phyloP scores from a whole-genome alignment of 2,329 filamentous ascomycete species.

The Tolypocladium pustulatum region DNA sequence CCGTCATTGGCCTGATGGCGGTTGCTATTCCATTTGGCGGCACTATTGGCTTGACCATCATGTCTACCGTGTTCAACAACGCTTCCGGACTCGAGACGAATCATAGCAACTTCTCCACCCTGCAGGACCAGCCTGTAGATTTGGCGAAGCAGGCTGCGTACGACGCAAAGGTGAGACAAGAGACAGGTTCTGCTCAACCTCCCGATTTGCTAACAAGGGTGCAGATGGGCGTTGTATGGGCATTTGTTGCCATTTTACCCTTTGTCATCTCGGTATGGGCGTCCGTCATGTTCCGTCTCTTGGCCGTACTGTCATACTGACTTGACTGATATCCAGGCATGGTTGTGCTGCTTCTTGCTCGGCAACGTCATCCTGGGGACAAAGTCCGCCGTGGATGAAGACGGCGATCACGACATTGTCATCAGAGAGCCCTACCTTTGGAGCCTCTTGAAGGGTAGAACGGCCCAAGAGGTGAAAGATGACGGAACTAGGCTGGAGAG shows the following conservation, averaged over 20 bases:
- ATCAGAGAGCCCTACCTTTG: slow-evolving; percentile 19
- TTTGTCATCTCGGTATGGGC: slow-evolving; percentile 36
- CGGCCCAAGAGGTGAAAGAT: slow-evolving; percentile 4
- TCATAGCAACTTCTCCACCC: slow-evolving; percentile 12
- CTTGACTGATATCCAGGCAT: slow-evolving; percentile 8
- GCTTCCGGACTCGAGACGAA: slow-evolving; percentile 17
- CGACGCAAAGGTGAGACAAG: slow-evolving; percentile 15
- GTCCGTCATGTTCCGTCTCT: neutral
- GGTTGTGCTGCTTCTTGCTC: slow-evolving; percentile 15
- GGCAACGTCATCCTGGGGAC: slow-evolving; percentile 20
- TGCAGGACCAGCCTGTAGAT: slow-evolving; percentile 7
- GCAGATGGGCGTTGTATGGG: slow-evolving; percentile 50
- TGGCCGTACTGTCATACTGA: neutral
- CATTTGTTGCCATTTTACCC: slow-evolving; percentile 50
- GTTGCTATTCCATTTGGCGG: slow-evolving; percentile 54
- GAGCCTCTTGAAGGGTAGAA: slow-evolving; percentile 7
- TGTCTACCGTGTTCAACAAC: slow-evolving; percentile 62
- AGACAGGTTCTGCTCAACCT: neutral
- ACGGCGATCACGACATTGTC: slow-evolving; percentile 14
- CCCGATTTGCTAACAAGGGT: neutral
- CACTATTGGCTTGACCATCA: slow-evolving; percentile 54
- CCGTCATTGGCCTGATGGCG: slow-evolving; percentile 48
- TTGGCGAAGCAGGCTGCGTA: slow-evolving; percentile 9
- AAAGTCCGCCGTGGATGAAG: slow-evolving; percentile 13
- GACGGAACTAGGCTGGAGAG: slow-evolving; percentile 8